These are phyloP conservation scores for Lolium perenne DNA, from an alignment of 176 grass and related monocot species.

Conservation along the genomic window DNA sequence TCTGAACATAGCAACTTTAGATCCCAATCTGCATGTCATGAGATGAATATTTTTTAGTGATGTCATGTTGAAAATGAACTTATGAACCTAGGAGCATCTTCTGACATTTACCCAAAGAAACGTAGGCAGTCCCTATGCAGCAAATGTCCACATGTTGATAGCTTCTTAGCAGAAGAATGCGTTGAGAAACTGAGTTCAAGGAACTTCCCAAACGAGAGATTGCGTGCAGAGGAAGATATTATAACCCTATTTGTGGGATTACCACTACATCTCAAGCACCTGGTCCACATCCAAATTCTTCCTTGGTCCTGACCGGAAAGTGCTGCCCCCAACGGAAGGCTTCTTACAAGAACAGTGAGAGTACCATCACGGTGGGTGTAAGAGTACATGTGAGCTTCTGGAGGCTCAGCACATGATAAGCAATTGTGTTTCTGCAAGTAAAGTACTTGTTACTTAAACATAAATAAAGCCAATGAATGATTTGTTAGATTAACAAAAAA, in stretches of 20 bases:
- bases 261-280: conserved; percentile 80
- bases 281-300: conserved; percentile 98
- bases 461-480: conserved; percentile 34
- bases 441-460: conserved; percentile 29
- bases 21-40: conserved; percentile 67
- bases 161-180: conserved; percentile 74
- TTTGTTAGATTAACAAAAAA: conserved; percentile 38
- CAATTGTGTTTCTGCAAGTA: conserved; percentile 77
- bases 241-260: conserved; percentile 65
- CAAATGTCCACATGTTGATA: conserved; percentile 81
- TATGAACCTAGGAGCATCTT: neutral
- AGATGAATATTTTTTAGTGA: conserved; percentile 4
- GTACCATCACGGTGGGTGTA: conserved; percentile 90
- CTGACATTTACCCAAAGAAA: conserved; percentile 86
- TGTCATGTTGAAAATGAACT: conserved; percentile 33
- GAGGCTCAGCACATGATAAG: conserved; percentile 75
- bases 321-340: conserved; percentile 45
- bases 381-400: conserved; percentile 72
- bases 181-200: conserved; percentile 95
- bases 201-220: conserved; percentile 93
- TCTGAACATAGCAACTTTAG: conserved; percentile 85
- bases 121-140: conserved; percentile 89
- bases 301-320: conserved; percentile 63
- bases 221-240: conserved; percentile 75
- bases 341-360: conserved; percentile 77